phyloP scores from a whole-genome alignment of 768 basidiomycete species.

The Pleurotus tuber-regium region DNA sequence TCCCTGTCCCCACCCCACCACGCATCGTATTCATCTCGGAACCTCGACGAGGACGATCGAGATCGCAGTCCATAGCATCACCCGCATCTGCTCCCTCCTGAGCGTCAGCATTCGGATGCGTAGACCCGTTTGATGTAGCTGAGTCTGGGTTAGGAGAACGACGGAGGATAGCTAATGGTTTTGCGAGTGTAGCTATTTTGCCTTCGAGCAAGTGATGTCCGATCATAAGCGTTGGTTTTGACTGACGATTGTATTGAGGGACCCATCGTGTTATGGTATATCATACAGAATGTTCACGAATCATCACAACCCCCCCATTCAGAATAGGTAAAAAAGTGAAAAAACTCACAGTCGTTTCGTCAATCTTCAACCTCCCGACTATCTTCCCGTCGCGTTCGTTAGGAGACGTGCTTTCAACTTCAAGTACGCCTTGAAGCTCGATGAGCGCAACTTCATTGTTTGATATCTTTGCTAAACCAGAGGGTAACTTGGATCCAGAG shows the following conservation, averaged over 20 bases:
- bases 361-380: conserved; percentile 76
- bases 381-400: conserved; percentile 62
- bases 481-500: conserved; percentile 51
- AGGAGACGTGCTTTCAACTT: conserved; percentile 54
- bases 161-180: conserved; percentile 78
- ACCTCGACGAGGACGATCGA: too few species aligned
- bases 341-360: conserved; percentile 36
- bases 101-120: too few species aligned
- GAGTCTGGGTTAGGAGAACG: conserved; percentile 28
- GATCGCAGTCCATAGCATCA: conserved; percentile 16
- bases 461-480: conserved; percentile 68
- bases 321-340: background rate
- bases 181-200: conserved; percentile 69
- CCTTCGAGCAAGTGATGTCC: conserved; percentile 93
- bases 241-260: too few species aligned
- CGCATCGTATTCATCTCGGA: background rate
- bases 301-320: too few species aligned
- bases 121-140: conserved; percentile 6
- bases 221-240: conserved; percentile 75
- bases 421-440: conserved; percentile 84
- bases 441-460: conserved; percentile 79
- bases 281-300: too few species aligned
- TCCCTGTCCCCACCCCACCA: conserved; percentile 14
- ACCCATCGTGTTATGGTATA: too few species aligned
- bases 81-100: too few species aligned